These are phyloP conservation scores for Ilex aquifolium DNA, from an alignment of 257 asterid species.

Conservation along the genomic window DNA sequence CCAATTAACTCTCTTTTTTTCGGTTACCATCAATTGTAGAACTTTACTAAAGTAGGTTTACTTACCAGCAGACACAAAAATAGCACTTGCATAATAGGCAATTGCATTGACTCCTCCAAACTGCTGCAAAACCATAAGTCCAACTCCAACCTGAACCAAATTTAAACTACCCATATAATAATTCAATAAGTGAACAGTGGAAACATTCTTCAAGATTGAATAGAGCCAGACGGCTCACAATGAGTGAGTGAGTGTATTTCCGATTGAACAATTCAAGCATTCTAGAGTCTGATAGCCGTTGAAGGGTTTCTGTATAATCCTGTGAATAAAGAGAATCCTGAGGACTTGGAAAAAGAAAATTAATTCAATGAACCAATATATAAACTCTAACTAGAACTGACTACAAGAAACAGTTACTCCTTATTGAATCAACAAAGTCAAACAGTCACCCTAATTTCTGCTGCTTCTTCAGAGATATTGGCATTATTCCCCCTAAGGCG, in stretches of 20 bases:
- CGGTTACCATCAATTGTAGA: neutral
- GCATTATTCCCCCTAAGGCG: slow-evolving; percentile 56
- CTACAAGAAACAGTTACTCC: neutral
- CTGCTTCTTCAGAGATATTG: slow-evolving; percentile 53
- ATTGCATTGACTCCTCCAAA: slow-evolving; percentile 87
- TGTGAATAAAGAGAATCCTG: slow-evolving; percentile 16
- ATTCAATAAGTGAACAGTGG: neutral
- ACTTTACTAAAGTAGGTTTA: slow-evolving; percentile 4
- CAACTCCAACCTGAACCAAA: slow-evolving; percentile 76
- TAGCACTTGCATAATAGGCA: slow-evolving; percentile 80
- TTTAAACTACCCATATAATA: neutral
- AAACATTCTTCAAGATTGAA: neutral
- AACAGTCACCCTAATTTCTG: slow-evolving; percentile 56
- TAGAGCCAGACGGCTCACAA: slow-evolving; percentile 30
- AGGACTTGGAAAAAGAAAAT: slow-evolving; percentile 2
- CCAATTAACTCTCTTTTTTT: slow-evolving; percentile 1
- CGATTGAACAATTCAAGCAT: slow-evolving; percentile 68
- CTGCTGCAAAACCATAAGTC: slow-evolving; percentile 87
- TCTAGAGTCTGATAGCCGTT: slow-evolving; percentile 40
- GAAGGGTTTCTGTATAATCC: slow-evolving; percentile 63
- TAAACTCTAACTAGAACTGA: too few species aligned
- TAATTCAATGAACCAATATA: too few species aligned
- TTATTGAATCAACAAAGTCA: neutral
- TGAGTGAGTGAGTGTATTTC: slow-evolving; percentile 67
- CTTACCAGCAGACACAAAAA: slow-evolving; percentile 75